phyloP scores from a whole-genome alignment of 2,329 filamentous ascomycete species.

The Aspergillus sp. region DNA sequence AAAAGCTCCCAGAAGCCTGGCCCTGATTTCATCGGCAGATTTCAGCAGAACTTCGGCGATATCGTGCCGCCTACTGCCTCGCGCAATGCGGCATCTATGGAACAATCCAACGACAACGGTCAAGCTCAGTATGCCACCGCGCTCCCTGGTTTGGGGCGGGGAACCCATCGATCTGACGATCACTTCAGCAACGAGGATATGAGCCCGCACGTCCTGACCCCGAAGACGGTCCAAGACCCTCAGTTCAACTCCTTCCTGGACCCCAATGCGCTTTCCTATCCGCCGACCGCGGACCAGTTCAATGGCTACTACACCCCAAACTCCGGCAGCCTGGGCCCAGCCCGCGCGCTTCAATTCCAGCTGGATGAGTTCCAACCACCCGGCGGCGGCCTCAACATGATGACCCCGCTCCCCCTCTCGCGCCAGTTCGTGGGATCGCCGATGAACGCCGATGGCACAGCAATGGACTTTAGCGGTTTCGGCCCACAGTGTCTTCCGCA shows the following conservation, averaged over 20 bases:
- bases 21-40: constrained; percentile 73
- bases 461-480: constrained; percentile 61
- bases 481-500: constrained; percentile 48
- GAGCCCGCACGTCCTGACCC: constrained; percentile 76
- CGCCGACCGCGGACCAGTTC: constrained; percentile 66
- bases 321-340: constrained; percentile 63
- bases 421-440: constrained; percentile 54
- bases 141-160: too few species aligned
- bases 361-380: too few species aligned
- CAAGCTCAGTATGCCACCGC: constrained; percentile 15
- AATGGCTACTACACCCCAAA: constrained; percentile 83
- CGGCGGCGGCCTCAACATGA: constrained; percentile 67
- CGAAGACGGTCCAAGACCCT: constrained; percentile 73
- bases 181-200: constrained; percentile 42
- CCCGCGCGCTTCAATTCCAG: constrained; percentile 76
- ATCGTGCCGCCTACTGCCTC: constrained; percentile 44
- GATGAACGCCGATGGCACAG: constrained; percentile 43
- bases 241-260: constrained; percentile 84
- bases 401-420: constrained; percentile 75
- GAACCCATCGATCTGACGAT: constrained; percentile 2
- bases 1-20: constrained; percentile 76
- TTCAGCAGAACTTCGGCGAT: constrained; percentile 74
- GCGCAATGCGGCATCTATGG: constrained; percentile 17
- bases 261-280: constrained; percentile 71
- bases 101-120: constrained; percentile 5